Percentiles rank a stretch among this genome's conserved stretches.
phyloP scores from a whole-genome alignment of 257 asterid genomes.

The Asclepias syriaca region DNA sequence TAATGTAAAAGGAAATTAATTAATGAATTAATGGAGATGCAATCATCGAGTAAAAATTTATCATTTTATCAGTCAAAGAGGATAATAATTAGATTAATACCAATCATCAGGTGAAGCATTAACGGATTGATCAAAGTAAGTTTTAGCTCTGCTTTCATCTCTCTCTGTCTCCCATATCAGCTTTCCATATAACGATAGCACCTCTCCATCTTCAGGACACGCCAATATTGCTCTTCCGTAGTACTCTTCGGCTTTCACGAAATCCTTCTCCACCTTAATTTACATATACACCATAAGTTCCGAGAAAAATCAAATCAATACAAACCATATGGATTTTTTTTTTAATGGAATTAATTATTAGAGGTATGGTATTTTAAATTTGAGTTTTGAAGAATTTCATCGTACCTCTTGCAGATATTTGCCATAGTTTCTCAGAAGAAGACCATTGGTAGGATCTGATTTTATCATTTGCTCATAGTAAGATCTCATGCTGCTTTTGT shows the following conservation, averaged over 20 bases:
- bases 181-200: slow-evolving; percentile 52
- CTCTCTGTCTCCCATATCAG: slow-evolving; percentile 61
- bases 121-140: slow-evolving; percentile 62
- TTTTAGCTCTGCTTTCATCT: slow-evolving; percentile 53
- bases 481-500: slow-evolving; percentile 30
- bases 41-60: neutral
- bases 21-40: neutral
- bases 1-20: neutral
- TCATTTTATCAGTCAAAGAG: neutral
- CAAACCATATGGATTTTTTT: neutral
- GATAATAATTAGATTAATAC: slow-evolving; percentile 20
- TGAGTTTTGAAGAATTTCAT: neutral
- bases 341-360: no score
- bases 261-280: slow-evolving; percentile 58
- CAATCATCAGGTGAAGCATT: slow-evolving; percentile 60
- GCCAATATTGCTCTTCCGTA: slow-evolving; percentile 73
- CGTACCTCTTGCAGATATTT: slow-evolving; percentile 70
- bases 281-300: neutral
- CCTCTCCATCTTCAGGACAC: slow-evolving; percentile 64
- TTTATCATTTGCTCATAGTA: slow-evolving; percentile 51
- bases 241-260: slow-evolving; percentile 57
- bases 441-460: slow-evolving; percentile 46
- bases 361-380: neutral
- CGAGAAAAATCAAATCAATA: neutral
- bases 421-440: slow-evolving; percentile 64